These are phyloP conservation scores for Casuarina cunninghamiana DNA, from an alignment of 306 rosid genomes.

Conservation along the genomic window DNA sequence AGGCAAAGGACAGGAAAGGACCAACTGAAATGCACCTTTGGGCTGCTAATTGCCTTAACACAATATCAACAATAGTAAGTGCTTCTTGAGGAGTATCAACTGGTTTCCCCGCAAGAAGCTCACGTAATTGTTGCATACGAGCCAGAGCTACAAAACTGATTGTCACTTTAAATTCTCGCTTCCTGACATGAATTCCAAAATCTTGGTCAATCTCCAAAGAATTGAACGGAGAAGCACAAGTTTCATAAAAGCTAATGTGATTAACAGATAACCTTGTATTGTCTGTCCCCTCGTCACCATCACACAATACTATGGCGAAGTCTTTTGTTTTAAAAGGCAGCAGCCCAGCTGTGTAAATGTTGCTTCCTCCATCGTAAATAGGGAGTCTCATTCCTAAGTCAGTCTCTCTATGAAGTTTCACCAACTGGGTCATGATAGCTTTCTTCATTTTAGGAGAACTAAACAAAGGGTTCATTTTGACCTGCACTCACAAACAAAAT, in stretches of 20 bases:
- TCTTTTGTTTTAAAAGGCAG: constrained; percentile 49
- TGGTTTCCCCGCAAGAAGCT: constrained; percentile 48
- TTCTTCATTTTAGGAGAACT: constrained; percentile 39
- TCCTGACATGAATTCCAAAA: constrained; percentile 30
- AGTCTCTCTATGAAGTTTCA: constrained; percentile 36
- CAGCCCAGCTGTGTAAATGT: constrained; percentile 50
- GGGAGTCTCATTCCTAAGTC: constrained; percentile 43
- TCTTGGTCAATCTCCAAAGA: not conserved
- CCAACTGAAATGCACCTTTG: constrained; percentile 34
- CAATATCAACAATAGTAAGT: constrained; percentile 47
- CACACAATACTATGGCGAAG: constrained; percentile 28
- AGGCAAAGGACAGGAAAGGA: constrained; percentile 18
- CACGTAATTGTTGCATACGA: constrained; percentile 44
- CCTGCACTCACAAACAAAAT: constrained; percentile 26
- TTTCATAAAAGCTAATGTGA: not conserved
- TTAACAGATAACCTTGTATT: constrained; percentile 28
- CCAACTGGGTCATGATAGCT: constrained; percentile 45
- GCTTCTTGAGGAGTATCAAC: constrained; percentile 44
- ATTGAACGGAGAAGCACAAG: not conserved
- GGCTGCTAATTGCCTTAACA: constrained; percentile 43
- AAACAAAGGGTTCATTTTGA: constrained; percentile 43
- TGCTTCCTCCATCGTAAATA: constrained; percentile 50
- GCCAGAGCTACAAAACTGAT: constrained; percentile 41
- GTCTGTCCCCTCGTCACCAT: constrained; percentile 31
- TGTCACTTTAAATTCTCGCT: constrained; percentile 36